Conservation (phyloP, 768 basidiomycete species). For the Phanerochaete carnosa region DNA sequence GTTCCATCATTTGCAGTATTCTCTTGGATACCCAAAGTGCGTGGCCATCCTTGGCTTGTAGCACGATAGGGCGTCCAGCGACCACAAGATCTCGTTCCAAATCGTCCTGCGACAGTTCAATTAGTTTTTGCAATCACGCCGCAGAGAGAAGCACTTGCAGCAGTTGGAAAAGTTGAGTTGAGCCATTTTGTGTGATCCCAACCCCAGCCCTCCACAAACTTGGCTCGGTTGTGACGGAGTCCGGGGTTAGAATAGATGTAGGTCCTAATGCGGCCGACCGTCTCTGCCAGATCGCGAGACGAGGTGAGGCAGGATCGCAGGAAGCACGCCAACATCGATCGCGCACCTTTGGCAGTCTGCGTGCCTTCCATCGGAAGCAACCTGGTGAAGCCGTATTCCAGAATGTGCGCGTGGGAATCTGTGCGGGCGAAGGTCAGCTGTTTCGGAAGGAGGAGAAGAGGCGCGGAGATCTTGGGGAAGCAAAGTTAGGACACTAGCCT, state of each 20-base stretch:
- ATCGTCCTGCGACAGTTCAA: slow-evolving; percentile 47
- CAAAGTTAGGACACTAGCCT: slow-evolving; percentile 40
- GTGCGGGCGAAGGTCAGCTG: background rate
- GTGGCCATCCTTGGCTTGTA: slow-evolving; percentile 87
- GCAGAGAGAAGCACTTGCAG: slow-evolving; percentile 40
- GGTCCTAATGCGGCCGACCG: slow-evolving; percentile 55
- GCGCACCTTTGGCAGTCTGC: slow-evolving; percentile 50
- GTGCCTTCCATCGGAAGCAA: slow-evolving; percentile 65
- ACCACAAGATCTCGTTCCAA: slow-evolving; percentile 71
- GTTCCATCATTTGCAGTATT: slow-evolving; percentile 53
- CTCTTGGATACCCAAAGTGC: slow-evolving; percentile 80
- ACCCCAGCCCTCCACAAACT: slow-evolving; percentile 75
- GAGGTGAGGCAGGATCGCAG: background rate
- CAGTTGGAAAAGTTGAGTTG: slow-evolving; percentile 57
- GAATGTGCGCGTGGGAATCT: slow-evolving; percentile 80
- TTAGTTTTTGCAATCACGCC: no score
- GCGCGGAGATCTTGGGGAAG: background rate
- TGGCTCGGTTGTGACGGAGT: slow-evolving; percentile 50
- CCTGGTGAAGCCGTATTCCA: slow-evolving; percentile 71
- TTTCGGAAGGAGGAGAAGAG: background rate
- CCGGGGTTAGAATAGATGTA: slow-evolving; percentile 61
- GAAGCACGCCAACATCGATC: background rate
- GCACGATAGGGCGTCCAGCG: slow-evolving; percentile 63
- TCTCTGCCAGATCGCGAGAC: slow-evolving; percentile 38
- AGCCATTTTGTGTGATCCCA: slow-evolving; percentile 90